Base-by-base conservation (phyloP, 352 stramenopile genomes). In the Pythium insidiosum region DNA sequence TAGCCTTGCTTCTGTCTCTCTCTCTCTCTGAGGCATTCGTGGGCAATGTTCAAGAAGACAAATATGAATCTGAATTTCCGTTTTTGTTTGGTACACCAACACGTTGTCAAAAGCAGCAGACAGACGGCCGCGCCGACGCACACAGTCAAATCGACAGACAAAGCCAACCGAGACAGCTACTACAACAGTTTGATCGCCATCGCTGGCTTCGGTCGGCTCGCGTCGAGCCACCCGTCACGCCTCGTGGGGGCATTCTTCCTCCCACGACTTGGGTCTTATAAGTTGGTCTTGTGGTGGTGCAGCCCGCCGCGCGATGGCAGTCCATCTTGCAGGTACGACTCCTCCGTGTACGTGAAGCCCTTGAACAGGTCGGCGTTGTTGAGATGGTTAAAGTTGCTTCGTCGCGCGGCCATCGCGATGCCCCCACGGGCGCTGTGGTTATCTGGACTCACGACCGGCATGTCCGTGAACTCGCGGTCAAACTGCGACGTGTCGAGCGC, bases 401-500 rank as follows among this genome's bases (percentile, higher is more conserved):
- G 46, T 2, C 51, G 36, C 22, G 49, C 53, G 1, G 61, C 50
- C 73, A 87, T 79, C 1, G 61, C 66, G 45, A 82, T 76, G 26
- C 69, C 68, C 9, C 70, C 49, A 26, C 45, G 71, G n/a, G 68
- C 66, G 28, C n/a, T n/a, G n/a, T 83, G 56, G 53, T 84, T 86
- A 57, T 92, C 84, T 0, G 94, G 92, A 46, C 83, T 97, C 55
- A 96, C 80, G 24, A 98, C 84, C 7, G 95, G 95, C 90, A 98
- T 98, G 47, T 85, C 91, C 0, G 95, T 98, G 50, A 98, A 98
- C 65, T 99, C 95, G 44, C 83, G 77, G 73, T 99, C 95, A 47
- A 99, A 99, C 73, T 98, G 94, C 46, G 90, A 98, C 30, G 94
- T 98, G 72, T 99, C 94, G n/a, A 97, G 64, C 33, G 73, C 94